Percentiles rank a stretch among this genome's conserved stretches.
phyloP scores from a whole-genome alignment of 352 stramenopile genomes.

The Blastocystis sp. region DNA sequence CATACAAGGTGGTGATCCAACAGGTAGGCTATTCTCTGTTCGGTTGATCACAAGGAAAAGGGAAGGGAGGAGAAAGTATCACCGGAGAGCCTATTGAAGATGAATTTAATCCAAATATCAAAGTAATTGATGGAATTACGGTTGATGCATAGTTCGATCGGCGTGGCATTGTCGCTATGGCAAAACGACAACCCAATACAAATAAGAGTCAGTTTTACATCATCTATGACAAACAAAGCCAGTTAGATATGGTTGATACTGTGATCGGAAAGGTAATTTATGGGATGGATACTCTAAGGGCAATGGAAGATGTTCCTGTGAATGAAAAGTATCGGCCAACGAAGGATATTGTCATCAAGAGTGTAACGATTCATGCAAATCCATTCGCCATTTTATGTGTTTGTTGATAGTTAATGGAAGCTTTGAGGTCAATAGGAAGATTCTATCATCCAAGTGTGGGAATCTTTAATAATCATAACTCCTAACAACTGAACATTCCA shows the following conservation, averaged over 20 bases:
- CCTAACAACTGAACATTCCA: not conserved
- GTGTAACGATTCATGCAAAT: slow-evolving; percentile 83
- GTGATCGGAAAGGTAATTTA: slow-evolving; percentile 49
- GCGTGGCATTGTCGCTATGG: slow-evolving; percentile 29
- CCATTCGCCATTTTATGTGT: slow-evolving; percentile 71
- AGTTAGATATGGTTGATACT: slow-evolving; percentile 55
- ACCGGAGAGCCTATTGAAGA: slow-evolving; percentile 24
- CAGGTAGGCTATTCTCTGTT: not conserved
- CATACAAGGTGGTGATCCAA: slow-evolving; percentile 53
- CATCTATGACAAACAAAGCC: slow-evolving; percentile 14
- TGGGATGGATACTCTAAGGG: slow-evolving; percentile 85
- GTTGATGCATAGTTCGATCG: slow-evolving; percentile 35
- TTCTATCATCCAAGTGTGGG: not conserved
- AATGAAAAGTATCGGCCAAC: slow-evolving; percentile 78
- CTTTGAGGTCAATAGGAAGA: not conserved
- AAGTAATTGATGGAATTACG: not conserved
- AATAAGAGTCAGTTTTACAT: slow-evolving; percentile 57
- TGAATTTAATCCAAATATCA: slow-evolving; percentile 29
- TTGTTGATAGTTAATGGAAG: not conserved
- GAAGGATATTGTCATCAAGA: slow-evolving; percentile 79
- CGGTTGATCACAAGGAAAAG: not conserved
- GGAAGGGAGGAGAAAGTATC: slow-evolving; percentile 51
- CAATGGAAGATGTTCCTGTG: slow-evolving; percentile 86
- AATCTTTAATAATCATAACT: not conserved
- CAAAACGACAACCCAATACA: slow-evolving; percentile 40